A percentile compares a stretch with the other conserved stretches of the same genome.
Evolutionary conservation across 2,329 filamentous ascomycete genomes (phyloP).

Genomic region (Pestalotiopsis sp.): DNA sequence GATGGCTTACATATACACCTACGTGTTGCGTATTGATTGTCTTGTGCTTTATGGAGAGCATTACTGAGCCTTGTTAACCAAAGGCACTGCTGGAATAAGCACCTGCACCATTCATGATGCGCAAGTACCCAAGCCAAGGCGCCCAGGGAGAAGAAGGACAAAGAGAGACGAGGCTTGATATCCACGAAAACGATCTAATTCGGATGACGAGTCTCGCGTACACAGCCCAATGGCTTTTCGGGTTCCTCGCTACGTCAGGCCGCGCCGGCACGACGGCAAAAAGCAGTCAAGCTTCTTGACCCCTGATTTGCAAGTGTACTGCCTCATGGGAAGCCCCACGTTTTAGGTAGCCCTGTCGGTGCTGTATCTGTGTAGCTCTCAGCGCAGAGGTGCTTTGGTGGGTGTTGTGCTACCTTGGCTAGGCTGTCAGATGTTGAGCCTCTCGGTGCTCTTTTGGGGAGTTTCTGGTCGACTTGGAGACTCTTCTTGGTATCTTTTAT

Average conservation of each 20-base stretch:
- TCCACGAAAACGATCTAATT: not conserved
- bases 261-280: constrained; percentile 3
- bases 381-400: not conserved
- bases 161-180: not conserved
- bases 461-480: not conserved
- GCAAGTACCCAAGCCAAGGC: not conserved
- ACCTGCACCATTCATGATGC: not conserved
- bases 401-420: not conserved
- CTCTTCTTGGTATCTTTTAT: not conserved
- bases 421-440: not conserved
- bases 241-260: not conserved
- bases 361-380: not conserved
- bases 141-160: not conserved
- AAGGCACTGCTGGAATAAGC: not conserved
- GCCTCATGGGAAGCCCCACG: constrained; percentile 10
- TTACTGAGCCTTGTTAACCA: not conserved
- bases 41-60: not conserved
- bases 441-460: not conserved
- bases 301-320: constrained; percentile 9
- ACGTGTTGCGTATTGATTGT: not conserved
- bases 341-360: not conserved
- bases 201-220: not conserved
- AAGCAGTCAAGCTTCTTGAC: not conserved
- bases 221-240: not conserved
- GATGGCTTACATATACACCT: not conserved